Percentiles rank a stretch among this genome's conserved stretches.
These are phyloP conservation scores for Paralagenidium karlingii DNA, from an alignment of 352 stramenopile species.

Conservation along the genomic window DNA sequence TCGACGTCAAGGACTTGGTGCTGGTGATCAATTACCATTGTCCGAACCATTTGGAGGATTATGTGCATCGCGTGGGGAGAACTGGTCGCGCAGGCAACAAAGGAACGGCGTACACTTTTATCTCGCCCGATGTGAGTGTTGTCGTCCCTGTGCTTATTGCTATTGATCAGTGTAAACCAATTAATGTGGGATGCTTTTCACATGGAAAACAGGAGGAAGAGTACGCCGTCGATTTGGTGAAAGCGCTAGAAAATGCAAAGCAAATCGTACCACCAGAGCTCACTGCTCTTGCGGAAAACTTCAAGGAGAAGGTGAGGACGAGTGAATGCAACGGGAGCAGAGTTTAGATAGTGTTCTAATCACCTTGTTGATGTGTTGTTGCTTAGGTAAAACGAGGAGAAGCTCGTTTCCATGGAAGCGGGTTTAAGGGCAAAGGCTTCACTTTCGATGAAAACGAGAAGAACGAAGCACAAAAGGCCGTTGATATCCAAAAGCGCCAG, in stretches of 20 bases:
- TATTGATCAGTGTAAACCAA: background rate
- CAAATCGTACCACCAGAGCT: conserved; percentile 80
- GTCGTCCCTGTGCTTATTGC: background rate
- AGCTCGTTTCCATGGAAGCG: conserved; percentile 91
- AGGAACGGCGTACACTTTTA: conserved; percentile 99
- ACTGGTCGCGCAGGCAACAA: conserved; percentile 93
- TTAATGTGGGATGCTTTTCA: background rate
- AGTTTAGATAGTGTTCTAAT: background rate
- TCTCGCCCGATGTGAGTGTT: conserved; percentile 85
- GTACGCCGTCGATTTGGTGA: conserved; percentile 96
- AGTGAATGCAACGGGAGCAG: too few relatives aligned
- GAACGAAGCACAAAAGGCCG: conserved; percentile 91
- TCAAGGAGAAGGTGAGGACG: conserved; percentile 86
- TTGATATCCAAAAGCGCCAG: conserved; percentile 84
- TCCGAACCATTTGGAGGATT: conserved; percentile 99
- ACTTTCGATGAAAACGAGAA: conserved; percentile 97
- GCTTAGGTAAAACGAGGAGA: conserved; percentile 86
- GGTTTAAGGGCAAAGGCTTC: conserved; percentile 97
- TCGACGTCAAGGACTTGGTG: conserved; percentile 97
- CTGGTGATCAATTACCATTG: conserved; percentile 99
- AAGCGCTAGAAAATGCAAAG: conserved; percentile 87
- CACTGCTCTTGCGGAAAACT: conserved; percentile 84
- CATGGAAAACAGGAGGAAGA: conserved; percentile 91
- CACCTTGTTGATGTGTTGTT: conserved; percentile 1
- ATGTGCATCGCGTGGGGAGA: conserved; percentile 97